A percentile compares a stretch with the other conserved stretches of the same genome.
Evolutionary conservation across 441 rosid species (phyloP).

Genomic region (Pelargonium fulgidum): DNA sequence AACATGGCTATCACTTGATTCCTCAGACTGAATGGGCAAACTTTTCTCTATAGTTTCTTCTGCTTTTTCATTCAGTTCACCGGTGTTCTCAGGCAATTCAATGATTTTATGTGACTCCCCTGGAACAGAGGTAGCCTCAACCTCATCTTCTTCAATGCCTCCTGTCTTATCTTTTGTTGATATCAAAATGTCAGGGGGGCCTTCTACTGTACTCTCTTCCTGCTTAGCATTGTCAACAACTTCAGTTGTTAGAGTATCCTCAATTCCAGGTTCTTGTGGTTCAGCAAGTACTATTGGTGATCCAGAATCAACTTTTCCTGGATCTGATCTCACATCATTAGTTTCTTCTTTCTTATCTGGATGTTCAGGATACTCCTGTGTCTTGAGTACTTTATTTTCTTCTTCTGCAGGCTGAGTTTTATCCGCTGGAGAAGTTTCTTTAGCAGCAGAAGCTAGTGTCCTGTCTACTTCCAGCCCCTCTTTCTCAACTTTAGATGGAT

Average conservation of each 20-base stretch:
- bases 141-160: conserved; percentile 32
- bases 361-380: conserved; percentile 27
- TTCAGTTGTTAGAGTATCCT: conserved; percentile 25
- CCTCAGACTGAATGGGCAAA: conserved; percentile 34
- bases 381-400: conserved; percentile 29
- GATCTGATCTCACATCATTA: conserved; percentile 31
- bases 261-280: conserved; percentile 30
- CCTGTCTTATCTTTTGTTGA: conserved; percentile 34
- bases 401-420: conserved; percentile 28
- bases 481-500: conserved; percentile 30
- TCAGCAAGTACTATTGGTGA: conserved; percentile 27
- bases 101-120: conserved; percentile 30
- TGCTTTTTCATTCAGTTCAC: conserved; percentile 30
- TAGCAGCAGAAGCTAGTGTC: conserved; percentile 19
- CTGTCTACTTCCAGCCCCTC: conserved; percentile 32
- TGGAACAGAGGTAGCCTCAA: conserved; percentile 25
- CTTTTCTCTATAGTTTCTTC: conserved; percentile 35
- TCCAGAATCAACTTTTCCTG: conserved; percentile 38
- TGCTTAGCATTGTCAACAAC: conserved; percentile 29
- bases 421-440: conserved; percentile 4
- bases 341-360: conserved; percentile 28
- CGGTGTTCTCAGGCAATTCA: conserved; percentile 31
- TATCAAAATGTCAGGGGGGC: conserved; percentile 33
- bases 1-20: conserved; percentile 27
- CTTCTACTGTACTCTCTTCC: conserved; percentile 30